phyloP scores from a whole-genome alignment of 169 alveolate genomes.

The Plasmodium cynomolgi region DNA sequence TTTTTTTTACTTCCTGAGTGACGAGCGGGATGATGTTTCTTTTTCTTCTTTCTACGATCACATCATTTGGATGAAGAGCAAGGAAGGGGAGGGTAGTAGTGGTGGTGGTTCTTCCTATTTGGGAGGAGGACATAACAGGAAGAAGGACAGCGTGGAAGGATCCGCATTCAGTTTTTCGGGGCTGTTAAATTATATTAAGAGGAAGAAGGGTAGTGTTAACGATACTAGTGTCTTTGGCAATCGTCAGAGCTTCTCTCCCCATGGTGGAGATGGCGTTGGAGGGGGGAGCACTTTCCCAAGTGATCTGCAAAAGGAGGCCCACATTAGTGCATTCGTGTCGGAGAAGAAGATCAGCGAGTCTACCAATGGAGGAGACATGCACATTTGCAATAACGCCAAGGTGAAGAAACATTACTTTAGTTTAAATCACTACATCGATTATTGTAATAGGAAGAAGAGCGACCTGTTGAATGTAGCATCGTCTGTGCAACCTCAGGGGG shows the following conservation, averaged over 20 bases:
- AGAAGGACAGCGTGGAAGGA: not conserved
- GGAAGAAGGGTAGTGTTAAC: not conserved
- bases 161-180: constrained; percentile 1
- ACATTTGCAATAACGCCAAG: not conserved
- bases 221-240: not conserved
- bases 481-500: not conserved
- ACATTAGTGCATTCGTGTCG: not conserved
- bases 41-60: constrained; percentile 25
- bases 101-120: not conserved
- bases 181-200: constrained; percentile 35
- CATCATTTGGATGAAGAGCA: not conserved
- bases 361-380: not conserved
- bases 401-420: constrained; percentile 32
- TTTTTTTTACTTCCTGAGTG: not conserved
- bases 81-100: not conserved
- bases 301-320: not conserved
- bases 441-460: constrained; percentile 19
- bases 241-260: not conserved
- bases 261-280: not conserved
- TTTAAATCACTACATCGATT: constrained; percentile 12
- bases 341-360: not conserved
- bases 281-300: not conserved
- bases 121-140: not conserved
- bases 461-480: not conserved
- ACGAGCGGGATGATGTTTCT: not conserved